These are phyloP conservation scores for Cystobasidium pallidum DNA, from an alignment of 1,284 basidiomycete species.

Conservation along the genomic window DNA sequence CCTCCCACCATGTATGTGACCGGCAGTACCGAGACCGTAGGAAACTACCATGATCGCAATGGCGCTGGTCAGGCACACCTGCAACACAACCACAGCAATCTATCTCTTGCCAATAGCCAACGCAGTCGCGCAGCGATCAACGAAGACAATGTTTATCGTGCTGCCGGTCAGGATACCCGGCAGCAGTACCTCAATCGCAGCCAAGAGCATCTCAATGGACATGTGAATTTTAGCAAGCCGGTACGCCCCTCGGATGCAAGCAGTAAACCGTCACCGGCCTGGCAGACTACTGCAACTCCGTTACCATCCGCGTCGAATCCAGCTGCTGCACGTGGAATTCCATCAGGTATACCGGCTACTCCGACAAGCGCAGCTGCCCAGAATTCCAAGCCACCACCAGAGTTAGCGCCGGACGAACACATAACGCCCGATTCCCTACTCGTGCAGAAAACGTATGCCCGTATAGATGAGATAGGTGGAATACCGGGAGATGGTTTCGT, in stretches of 20 bases:
- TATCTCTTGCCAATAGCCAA: constrained; percentile 1
- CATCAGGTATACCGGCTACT: constrained; percentile 4
- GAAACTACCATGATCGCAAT: background rate
- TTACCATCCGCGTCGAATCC: background rate
- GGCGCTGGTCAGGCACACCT: background rate
- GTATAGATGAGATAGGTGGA: constrained; percentile 65
- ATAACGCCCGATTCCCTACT: constrained; percentile 16
- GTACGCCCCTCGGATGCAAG: constrained; percentile 3
- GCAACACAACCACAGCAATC: background rate
- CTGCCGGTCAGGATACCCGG: background rate
- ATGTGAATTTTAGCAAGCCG: constrained; percentile 10
- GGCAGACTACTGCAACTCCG: background rate
- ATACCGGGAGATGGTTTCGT: constrained; percentile 88
- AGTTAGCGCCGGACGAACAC: background rate
- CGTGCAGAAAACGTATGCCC: constrained; percentile 37
- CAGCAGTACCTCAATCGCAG: background rate
- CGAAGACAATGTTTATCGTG: background rate
- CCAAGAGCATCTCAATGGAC: constrained; percentile 9
- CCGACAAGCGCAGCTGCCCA: background rate
- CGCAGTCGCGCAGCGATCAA: background rate
- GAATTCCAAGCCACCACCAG: background rate
- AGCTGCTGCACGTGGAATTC: background rate
- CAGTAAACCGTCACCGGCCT: background rate
- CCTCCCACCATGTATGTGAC: constrained; percentile 4
- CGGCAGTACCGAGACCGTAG: background rate